These are phyloP conservation scores for Penicillium waksmanii DNA, from an alignment of 495 filamentous ascomycete genomes.

Conservation along the genomic window DNA sequence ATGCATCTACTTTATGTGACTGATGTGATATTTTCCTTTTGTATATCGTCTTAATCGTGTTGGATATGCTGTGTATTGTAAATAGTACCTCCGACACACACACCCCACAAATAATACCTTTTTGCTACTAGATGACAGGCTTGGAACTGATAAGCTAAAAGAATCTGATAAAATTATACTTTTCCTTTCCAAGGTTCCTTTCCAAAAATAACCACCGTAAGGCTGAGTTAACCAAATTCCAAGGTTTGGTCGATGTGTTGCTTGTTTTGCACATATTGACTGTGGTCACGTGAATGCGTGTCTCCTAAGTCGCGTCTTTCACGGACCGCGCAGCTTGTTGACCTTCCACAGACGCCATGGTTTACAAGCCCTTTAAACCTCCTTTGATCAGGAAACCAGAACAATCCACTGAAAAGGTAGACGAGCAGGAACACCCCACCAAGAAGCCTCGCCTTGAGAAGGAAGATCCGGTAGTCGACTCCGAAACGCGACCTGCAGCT, in stretches of 20 bases:
- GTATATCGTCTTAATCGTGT: conserved; percentile 22
- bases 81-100: conserved; percentile 15
- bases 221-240: too few relatives aligned
- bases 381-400: conserved; percentile 44
- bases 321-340: conserved; percentile 2
- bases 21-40: conserved; percentile 19
- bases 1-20: conserved; percentile 16
- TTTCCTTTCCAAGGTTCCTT: too few relatives aligned
- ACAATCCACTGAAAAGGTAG: conserved; percentile 4
- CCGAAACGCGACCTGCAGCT: conserved; percentile 16
- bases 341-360: conserved; percentile 33
- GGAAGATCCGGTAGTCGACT: conserved; percentile 16
- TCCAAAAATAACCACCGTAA: too few relatives aligned
- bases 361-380: conserved; percentile 52
- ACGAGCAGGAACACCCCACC: conserved; percentile 25
- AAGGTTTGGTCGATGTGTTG: too few relatives aligned
- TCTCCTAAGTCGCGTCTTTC: conserved; percentile 19
- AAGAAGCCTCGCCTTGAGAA: conserved; percentile 37
- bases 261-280: too few relatives aligned
- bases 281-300: conserved; percentile 25
- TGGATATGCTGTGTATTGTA: conserved; percentile 7
- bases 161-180: background rate
- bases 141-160: background rate
- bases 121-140: background rate
- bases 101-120: conserved; percentile 8